A percentile compares a stretch with the other conserved stretches of the same genome.
These are phyloP conservation scores for Cladosporium sp. DNA, from an alignment of 2,329 filamentous ascomycete species.

Conservation along the genomic window DNA sequence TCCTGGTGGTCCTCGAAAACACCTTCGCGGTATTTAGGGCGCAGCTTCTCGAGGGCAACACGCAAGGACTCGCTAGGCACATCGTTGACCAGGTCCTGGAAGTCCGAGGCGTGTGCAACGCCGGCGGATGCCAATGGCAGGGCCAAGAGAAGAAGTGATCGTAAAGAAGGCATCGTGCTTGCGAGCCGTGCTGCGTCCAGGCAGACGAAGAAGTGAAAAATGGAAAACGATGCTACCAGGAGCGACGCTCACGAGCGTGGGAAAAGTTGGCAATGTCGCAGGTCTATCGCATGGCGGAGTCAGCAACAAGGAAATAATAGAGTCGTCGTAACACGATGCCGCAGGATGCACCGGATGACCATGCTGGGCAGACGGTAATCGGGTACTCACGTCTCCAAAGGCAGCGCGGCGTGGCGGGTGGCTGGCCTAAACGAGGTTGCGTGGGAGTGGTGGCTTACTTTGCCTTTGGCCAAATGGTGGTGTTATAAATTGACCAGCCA, in stretches of 20 bases:
- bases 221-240: background rate
- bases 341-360: background rate
- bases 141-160: conserved; percentile 40
- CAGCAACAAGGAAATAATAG: background rate
- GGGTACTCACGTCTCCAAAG: conserved; percentile 10
- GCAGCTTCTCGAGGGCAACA: conserved; percentile 63
- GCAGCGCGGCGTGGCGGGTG: conserved; percentile 3
- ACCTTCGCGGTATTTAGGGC: conserved; percentile 66
- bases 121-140: conserved; percentile 40
- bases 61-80: conserved; percentile 64
- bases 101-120: conserved; percentile 37
- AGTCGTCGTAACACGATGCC: conserved; percentile 2
- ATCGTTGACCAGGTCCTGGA: conserved; percentile 57
- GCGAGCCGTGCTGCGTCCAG: conserved; percentile 18
- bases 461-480: background rate
- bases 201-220: conserved; percentile 17
- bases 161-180: conserved; percentile 42
- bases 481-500: background rate
- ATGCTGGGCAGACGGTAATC: background rate
- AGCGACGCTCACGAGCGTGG: conserved; percentile 8
- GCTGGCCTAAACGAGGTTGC: conserved; percentile 13
- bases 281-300: conserved; percentile 10
- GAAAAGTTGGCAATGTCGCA: conserved; percentile 9
- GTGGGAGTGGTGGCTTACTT: conserved; percentile 9
- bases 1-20: conserved; percentile 65